Evolutionary conservation across 1,284 basidiomycete genomes (phyloP).

Genomic region (Lignosus rhinocerotis): DNA sequence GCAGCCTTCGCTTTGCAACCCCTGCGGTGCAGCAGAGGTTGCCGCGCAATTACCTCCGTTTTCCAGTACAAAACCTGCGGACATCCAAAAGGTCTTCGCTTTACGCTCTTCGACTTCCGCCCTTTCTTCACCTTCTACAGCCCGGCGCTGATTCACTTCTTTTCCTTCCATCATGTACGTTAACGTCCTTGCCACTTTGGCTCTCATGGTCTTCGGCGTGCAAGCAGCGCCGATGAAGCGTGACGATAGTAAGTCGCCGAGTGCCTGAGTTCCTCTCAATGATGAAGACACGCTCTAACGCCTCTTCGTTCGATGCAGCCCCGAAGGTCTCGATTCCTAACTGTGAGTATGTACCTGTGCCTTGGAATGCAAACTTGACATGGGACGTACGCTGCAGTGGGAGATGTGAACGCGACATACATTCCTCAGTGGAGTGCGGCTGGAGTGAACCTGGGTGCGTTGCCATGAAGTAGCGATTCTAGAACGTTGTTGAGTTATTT

Average conservation of each 20-base stretch:
- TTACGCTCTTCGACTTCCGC: not conserved
- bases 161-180: constrained; percentile 3
- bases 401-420: constrained; percentile 7
- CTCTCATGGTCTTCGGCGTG: constrained; percentile 4
- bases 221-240: constrained; percentile 15
- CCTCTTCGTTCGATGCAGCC: not conserved
- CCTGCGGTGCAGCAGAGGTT: no score
- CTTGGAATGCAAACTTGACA: not conserved
- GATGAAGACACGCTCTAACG: not conserved
- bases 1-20: no score
- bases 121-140: constrained; percentile 1
- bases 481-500: no score
- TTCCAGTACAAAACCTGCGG: not conserved
- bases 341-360: not conserved
- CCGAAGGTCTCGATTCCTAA: not conserved
- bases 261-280: not conserved
- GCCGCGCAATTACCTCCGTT: no score
- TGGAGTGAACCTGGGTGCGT: constrained; percentile 5
- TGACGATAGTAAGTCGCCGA: not conserved
- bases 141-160: constrained; percentile 13
- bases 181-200: not conserved
- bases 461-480: not conserved
- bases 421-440: not conserved
- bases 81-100: not conserved
- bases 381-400: not conserved